Evolutionary conservation across 2,329 filamentous ascomycete genomes (phyloP).

Genomic region (Aspergillus puulaauensis): DNA sequence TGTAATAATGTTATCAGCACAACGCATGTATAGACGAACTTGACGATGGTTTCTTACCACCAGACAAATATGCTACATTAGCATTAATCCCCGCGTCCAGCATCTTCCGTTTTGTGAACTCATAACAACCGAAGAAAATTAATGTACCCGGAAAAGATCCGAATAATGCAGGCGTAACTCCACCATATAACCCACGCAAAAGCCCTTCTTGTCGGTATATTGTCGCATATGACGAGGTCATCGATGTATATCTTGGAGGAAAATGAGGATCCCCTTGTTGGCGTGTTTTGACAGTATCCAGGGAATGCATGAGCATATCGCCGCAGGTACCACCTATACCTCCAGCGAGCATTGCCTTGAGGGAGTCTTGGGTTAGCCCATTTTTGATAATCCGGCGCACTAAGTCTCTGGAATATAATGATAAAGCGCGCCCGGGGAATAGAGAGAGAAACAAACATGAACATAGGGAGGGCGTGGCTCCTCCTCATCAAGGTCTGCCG

Average conservation of each 20-base stretch:
- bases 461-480: slow-evolving; percentile 62
- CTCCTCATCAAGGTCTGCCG: slow-evolving; percentile 47
- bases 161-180: slow-evolving; percentile 85
- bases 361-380: neutral
- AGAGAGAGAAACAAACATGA: slow-evolving; percentile 52
- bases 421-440: neutral
- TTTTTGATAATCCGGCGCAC: neutral
- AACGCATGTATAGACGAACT: neutral
- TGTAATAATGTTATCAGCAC: slow-evolving; percentile 5
- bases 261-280: slow-evolving; percentile 95
- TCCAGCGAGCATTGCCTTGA: slow-evolving; percentile 89
- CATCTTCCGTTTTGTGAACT: slow-evolving; percentile 88
- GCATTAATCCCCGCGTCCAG: slow-evolving; percentile 80
- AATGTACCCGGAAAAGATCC: slow-evolving; percentile 93
- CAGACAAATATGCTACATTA: slow-evolving; percentile 79
- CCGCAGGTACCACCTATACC: slow-evolving; percentile 89
- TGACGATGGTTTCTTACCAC: slow-evolving; percentile 56
- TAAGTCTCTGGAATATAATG: neutral
- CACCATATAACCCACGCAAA: slow-evolving; percentile 81
- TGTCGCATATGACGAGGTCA: slow-evolving; percentile 86
- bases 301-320: slow-evolving; percentile 97
- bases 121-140: slow-evolving; percentile 94
- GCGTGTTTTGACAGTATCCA: slow-evolving; percentile 97
- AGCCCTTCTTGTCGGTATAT: slow-evolving; percentile 93
- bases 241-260: slow-evolving; percentile 86